Evolutionary conservation across 805 yeast genomes (phyloP).

Genomic region (Spencermartinsiella europaea): DNA sequence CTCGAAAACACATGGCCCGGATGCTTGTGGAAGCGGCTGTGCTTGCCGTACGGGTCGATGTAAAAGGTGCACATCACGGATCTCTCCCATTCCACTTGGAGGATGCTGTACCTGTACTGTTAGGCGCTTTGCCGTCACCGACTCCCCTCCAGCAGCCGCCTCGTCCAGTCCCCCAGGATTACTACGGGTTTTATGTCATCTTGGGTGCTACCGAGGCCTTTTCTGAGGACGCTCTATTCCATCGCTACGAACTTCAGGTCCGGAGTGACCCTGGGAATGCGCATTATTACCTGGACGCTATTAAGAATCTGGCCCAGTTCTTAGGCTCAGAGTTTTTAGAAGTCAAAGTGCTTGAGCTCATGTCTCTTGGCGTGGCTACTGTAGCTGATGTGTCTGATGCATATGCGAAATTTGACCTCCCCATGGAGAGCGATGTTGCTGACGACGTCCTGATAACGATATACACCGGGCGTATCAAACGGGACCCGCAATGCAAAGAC

Average conservation of each 20-base stretch:
- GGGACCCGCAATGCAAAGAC: slow-evolving; percentile 8
- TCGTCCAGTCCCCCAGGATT: slow-evolving; percentile 4
- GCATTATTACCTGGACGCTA: slow-evolving; percentile 55
- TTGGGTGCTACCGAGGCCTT: slow-evolving; percentile 48
- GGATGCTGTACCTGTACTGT: slow-evolving; percentile 9
- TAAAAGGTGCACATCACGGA: background rate
- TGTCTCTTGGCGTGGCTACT: slow-evolving; percentile 50
- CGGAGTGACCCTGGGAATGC: slow-evolving; percentile 40
- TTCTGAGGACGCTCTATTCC: slow-evolving; percentile 42
- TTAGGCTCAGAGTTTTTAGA: slow-evolving; percentile 45
- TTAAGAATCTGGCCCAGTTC: slow-evolving; percentile 45
- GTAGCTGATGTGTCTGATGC: slow-evolving; percentile 43
- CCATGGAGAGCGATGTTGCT: slow-evolving; percentile 15
- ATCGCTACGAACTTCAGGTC: slow-evolving; percentile 41
- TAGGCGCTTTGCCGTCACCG: slow-evolving; percentile 5
- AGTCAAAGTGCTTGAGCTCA: slow-evolving; percentile 40
- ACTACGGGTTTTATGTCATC: slow-evolving; percentile 36
- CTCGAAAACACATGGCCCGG: slow-evolving; percentile 15
- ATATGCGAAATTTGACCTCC: slow-evolving; percentile 32
- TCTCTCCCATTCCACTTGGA: slow-evolving; percentile 7
- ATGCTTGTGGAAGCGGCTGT: slow-evolving; percentile 17
- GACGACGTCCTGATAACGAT: slow-evolving; percentile 15
- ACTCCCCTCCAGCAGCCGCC: background rate
- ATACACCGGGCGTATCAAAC: slow-evolving; percentile 10
- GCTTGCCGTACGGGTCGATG: slow-evolving; percentile 6